phyloP scores from a whole-genome alignment of 1,284 basidiomycete species.

The Boletus smithii region DNA sequence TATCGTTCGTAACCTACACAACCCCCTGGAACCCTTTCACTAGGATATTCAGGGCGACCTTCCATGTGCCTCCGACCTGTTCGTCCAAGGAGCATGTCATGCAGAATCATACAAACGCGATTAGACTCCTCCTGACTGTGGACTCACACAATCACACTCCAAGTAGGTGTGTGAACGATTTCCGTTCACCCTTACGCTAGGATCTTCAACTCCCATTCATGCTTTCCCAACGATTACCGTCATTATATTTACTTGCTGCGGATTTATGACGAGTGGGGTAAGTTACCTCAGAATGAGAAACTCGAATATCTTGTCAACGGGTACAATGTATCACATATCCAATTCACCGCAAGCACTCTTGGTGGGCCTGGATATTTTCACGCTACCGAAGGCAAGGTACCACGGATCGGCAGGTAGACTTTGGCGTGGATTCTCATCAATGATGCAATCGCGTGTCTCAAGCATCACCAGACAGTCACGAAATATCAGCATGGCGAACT shows the following conservation, averaged over 20 bases:
- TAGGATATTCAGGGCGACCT: not conserved
- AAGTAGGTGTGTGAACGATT: not conserved
- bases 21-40: too few species aligned
- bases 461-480: not conserved
- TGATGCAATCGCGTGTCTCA: too few species aligned
- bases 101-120: not conserved
- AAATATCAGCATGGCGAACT: not conserved
- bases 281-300: too few species aligned
- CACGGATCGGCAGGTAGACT: not conserved
- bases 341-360: too few species aligned
- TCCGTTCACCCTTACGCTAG: not conserved
- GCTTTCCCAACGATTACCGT: not conserved
- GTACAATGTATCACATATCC: not conserved
- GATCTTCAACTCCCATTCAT: not conserved
- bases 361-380: too few species aligned
- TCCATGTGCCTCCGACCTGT: not conserved
- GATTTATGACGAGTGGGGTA: not conserved
- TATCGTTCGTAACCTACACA: not conserved
- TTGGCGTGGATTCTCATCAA: not conserved
- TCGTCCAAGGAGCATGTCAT: not conserved
- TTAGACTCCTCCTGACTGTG: not conserved
- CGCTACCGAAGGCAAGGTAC: too few species aligned
- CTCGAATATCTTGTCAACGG: not conserved
- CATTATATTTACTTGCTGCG: not conserved
- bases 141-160: not conserved